Conservation (phyloP, 2,329 filamentous ascomycete genomes). For the Penicillium sp. region DNA sequence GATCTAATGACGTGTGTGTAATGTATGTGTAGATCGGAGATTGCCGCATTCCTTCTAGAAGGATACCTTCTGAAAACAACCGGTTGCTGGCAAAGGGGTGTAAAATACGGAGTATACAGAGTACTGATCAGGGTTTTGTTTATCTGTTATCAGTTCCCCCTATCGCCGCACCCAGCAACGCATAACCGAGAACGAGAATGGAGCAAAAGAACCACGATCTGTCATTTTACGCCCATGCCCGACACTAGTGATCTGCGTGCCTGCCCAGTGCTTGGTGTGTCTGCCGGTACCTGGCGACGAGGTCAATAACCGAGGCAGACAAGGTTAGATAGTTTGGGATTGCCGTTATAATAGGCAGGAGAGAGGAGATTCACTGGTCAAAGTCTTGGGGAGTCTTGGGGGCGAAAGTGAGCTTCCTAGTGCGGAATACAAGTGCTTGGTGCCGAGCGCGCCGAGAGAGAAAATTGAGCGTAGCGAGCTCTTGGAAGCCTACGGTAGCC, state of each 20-base stretch:
- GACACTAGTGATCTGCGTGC: background rate
- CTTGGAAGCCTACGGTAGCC: background rate
- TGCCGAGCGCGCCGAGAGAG: slow-evolving; percentile 2
- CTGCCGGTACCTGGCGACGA: background rate
- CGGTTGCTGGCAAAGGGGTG: background rate
- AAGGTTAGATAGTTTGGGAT: background rate
- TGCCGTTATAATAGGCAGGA: background rate
- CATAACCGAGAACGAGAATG: background rate
- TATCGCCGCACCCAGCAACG: background rate
- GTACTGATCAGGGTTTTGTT: background rate
- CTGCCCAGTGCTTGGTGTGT: slow-evolving; percentile 3
- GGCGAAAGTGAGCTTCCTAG: slow-evolving; percentile 2
- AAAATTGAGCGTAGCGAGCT: background rate
- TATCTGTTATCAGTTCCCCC: slow-evolving; percentile 2
- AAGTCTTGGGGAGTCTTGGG: background rate
- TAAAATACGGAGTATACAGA: too few relatives aligned
- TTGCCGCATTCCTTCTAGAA: slow-evolving; percentile 6
- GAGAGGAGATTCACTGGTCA: background rate
- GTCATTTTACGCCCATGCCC: background rate
- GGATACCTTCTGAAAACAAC: background rate
- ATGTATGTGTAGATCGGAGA: background rate
- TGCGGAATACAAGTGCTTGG: background rate
- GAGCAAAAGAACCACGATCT: background rate
- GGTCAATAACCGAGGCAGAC: background rate
- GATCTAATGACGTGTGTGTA: background rate